Evolutionary conservation across 495 filamentous ascomycete species (phyloP).

Genomic region (Aspergillus carlsbadensis): DNA sequence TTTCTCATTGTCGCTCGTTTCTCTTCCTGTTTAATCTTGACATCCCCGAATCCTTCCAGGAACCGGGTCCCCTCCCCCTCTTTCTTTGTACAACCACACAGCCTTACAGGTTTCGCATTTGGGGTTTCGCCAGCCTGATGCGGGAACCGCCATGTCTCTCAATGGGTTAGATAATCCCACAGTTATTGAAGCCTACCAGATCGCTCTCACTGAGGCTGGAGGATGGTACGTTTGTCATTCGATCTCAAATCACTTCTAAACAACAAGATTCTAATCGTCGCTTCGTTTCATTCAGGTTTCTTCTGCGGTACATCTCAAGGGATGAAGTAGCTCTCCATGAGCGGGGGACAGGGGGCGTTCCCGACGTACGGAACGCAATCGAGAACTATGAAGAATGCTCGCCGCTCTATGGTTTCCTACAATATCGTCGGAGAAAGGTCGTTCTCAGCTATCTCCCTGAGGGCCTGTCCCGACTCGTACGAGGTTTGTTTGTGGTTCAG

Average conservation of each 20-base stretch:
- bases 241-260: background rate
- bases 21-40: background rate
- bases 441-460: conserved; percentile 91
- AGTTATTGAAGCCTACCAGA: conserved; percentile 81
- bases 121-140: conserved; percentile 29
- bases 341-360: conserved; percentile 78
- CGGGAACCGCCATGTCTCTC: conserved; percentile 75
- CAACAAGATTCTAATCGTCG: conserved; percentile 3
- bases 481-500: conserved; percentile 60
- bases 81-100: conserved; percentile 10
- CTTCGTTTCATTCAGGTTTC: conserved; percentile 64
- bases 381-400: conserved; percentile 77
- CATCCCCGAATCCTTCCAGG: background rate
- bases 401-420: conserved; percentile 87
- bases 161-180: conserved; percentile 88
- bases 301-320: conserved; percentile 85
- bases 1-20: conserved; percentile 6
- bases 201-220: conserved; percentile 76
- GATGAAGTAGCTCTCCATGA: conserved; percentile 82
- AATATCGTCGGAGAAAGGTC: conserved; percentile 87
- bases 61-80: conserved; percentile 18
- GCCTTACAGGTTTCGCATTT: conserved; percentile 1
- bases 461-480: conserved; percentile 81
- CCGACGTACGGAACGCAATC: conserved; percentile 77
- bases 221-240: conserved; percentile 76